Evolutionary conservation across 2,329 filamentous ascomycete species (phyloP).

Genomic region (Aspergillus glaucus): DNA sequence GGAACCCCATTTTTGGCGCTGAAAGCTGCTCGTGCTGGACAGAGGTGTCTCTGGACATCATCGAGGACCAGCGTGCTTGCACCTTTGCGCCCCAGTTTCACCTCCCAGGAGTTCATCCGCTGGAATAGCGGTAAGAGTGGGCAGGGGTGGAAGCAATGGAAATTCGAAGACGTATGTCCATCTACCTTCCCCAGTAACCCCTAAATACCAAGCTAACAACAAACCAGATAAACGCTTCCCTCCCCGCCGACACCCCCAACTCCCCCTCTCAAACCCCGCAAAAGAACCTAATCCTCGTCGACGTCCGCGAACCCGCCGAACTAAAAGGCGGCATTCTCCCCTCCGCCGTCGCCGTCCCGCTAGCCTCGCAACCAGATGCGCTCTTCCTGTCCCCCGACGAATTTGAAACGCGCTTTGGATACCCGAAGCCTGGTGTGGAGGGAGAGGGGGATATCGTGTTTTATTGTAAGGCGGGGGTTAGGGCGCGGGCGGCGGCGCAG

Average conservation of each 20-base stretch:
- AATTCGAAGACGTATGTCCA: slow-evolving; percentile 30
- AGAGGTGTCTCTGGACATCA: not conserved
- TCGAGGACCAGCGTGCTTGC: not conserved
- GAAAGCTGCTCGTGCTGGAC: not conserved
- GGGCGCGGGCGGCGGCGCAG: slow-evolving; percentile 69
- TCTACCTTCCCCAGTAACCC: not conserved
- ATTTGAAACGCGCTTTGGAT: slow-evolving; percentile 78
- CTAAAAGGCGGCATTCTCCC: slow-evolving; percentile 60
- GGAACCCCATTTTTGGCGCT: not conserved
- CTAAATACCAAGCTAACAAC: slow-evolving; percentile 1
- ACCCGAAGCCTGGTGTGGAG: slow-evolving; percentile 57
- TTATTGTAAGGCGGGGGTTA: slow-evolving; percentile 88
- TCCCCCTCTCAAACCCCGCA: slow-evolving; percentile 18
- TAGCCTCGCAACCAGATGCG: slow-evolving; percentile 69
- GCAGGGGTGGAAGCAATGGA: slow-evolving; percentile 20
- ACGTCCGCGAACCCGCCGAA: slow-evolving; percentile 45
- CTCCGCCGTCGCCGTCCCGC: slow-evolving; percentile 72
- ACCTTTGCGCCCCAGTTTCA: not conserved
- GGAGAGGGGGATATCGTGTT: slow-evolving; percentile 58
- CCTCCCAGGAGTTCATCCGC: slow-evolving; percentile 6
- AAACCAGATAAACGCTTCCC: slow-evolving; percentile 29
- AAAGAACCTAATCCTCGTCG: slow-evolving; percentile 32
- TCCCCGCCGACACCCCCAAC: slow-evolving; percentile 18
- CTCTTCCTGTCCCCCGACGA: slow-evolving; percentile 70
- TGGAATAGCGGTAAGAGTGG: slow-evolving; percentile 12